A percentile compares a stretch with the other conserved stretches of the same genome.
Conservation (phyloP, 305 asterid species). For the Rubia peregrina region DNA sequence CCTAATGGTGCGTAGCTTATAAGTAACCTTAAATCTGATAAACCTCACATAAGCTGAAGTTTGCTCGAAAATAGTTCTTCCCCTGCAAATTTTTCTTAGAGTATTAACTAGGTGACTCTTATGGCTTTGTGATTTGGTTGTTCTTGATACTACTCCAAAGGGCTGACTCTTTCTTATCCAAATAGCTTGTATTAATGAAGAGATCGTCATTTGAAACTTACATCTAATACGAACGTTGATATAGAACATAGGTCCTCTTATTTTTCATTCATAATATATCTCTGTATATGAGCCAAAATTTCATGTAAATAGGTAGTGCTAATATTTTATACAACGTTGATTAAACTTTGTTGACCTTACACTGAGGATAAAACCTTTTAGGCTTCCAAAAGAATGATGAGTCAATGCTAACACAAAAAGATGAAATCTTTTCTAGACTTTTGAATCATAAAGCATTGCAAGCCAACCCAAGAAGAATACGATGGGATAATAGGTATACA, state of each 20-base stretch:
- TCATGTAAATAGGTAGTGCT: not conserved
- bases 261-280: not conserved
- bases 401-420: too few species aligned
- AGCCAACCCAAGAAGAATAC: not conserved
- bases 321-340: not conserved
- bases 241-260: not conserved
- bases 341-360: too few species aligned
- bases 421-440: too few species aligned
- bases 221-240: not conserved
- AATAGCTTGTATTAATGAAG: not conserved
- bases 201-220: not conserved
- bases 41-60: not conserved
- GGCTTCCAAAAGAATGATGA: not conserved
- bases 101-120: not conserved
- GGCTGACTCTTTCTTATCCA: conserved; percentile 6
- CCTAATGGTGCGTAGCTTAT: not conserved
- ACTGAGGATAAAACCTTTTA: not conserved
- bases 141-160: conserved; percentile 2
- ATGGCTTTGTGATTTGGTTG: not conserved
- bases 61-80: not conserved
- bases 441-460: too few species aligned
- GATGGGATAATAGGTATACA: too few species aligned
- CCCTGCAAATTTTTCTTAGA: not conserved
- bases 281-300: not conserved
- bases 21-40: conserved; percentile 1